Evolutionary conservation across 148 eudicot species (phyloP), one percentile per base, ranked within the genome.

Genomic region (Rhododendron henanense): DNA sequence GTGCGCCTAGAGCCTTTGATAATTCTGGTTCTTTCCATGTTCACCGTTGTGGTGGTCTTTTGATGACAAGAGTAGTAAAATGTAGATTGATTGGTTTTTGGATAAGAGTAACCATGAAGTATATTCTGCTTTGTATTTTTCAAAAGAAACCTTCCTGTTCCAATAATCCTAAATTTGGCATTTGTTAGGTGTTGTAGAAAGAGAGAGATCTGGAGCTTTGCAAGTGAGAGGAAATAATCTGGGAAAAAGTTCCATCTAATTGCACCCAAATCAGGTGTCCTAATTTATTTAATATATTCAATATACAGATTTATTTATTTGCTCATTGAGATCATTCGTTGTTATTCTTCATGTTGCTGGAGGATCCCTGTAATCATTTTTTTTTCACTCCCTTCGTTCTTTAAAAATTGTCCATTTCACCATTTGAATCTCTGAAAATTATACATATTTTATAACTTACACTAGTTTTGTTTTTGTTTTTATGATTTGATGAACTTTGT

Each of bases 131-230:
- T 65, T 21, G 25, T 61, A 0, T 21, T 61, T 61, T 21, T 61
- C n/a, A 19, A 6, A 61, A 6, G 25, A 21, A 61, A 61, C 21
- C 33, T 65, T 65, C 33, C 8, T 25, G 33, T 65, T 65, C 33
- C 11, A n/a, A n/a, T n/a, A 25, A 65, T 65, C 33, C 33, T 65
- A n/a, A 65, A 10, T 69, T 63, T 31, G 69, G 28, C 69, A 63
- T 63, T 55, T 63, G 69, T 63, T 63, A 63, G 69, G 69, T 63
- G 69, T 63, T 67, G 75, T 35, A 69, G 75, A 69, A 69, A 67
- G 74, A 69, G 74, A n/a, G 75, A 69, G 75, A 69, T 69, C 15
- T 10, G 75, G 28, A 69, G 75, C 75, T 69, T 69, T 28, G 75
- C 37, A 69, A 28, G 16, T 69, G 75, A 69, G 75, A 63, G 71